Base-by-base conservation (phyloP, 2,329 filamentous ascomycete genomes). In the Pseudocercospora macadamiae region DNA sequence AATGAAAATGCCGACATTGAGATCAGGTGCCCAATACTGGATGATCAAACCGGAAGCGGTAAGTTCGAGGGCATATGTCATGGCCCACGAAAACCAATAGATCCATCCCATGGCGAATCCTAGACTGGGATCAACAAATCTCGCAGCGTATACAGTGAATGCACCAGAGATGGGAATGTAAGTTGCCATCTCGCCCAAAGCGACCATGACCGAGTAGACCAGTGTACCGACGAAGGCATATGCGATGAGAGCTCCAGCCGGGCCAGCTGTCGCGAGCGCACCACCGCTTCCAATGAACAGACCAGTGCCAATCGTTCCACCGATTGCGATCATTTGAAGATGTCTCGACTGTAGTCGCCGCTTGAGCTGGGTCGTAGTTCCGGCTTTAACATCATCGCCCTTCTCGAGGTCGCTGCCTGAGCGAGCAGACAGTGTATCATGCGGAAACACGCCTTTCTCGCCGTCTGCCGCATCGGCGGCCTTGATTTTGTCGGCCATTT, bases 151-250 rank as follows among this genome's bases (percentile, higher is more conserved):
- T 68, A 80, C 69, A 59, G 79, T 75, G 78, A 83, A 81, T 57
- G 81, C 77, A 66, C 82, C 80, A 25, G 83, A 77, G 62, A 86
- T 72, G 3, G 85, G 83, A 52, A 88, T 79, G 76, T 84, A 87
- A 28, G 85, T 80, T 19, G 84, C 83, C 76, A 88, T 83, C 72
- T 85, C 83, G 18, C 79, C 80, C 23, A 78, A 73, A 0, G 71
- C 75, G 48, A 80, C 80, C 55, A 87, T 81, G 67, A 79, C 71
- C 30, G 71, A 71, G 60, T 74, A 75, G 45, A 83, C 71, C 64
- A 82, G 60, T 18, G 79, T 72, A 36, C 76, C 74, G 53, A 82
- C 74, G 55, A 82, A 73, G 8, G 70, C 64, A 66, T 76, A 78
- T 64, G 77, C 76, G 60, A 77, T 71, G 44, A 83, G 69, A 10